Evolutionary conservation across 768 basidiomycete genomes (phyloP), one percentile per base, ranked within the genome.

Genomic region (Mycena filopes): DNA sequence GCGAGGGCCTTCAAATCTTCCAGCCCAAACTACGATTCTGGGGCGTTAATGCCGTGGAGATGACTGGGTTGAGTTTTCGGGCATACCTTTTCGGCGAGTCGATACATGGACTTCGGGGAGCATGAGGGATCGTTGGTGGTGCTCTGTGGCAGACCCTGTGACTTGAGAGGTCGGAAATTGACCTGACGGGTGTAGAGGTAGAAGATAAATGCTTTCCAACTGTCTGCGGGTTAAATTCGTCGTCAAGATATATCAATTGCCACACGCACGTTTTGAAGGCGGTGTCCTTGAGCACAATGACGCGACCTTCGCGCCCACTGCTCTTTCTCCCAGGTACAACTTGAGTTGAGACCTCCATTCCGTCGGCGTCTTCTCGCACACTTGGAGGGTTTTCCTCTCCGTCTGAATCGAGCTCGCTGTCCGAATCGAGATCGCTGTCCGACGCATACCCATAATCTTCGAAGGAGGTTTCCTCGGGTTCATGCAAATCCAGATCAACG

Each of bases 351-450:
- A n/a, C n/a, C n/a, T n/a, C n/a, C n/a, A n/a, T n/a, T n/a, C n/a
- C n/a, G n/a, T n/a, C n/a, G n/a, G n/a, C n/a, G n/a, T n/a, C n/a
- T n/a, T n/a, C n/a, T n/a, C n/a, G n/a, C n/a, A n/a, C n/a, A n/a
- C n/a, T n/a, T n/a, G n/a, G n/a, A n/a, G n/a, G n/a, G n/a, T 38
- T 25, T 12, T 2, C 26, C 18, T 53, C 21, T 18, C 15, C 33
- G 28, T 20, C 25, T 29, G 33, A 56, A 4, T 63, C 46, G 8
- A 45, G 58, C 4, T 67, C 63, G 1, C 26, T 23, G 3, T 61
- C 64, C 0, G 60, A 61, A 11, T 68, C 63, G 5, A 74, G 45
- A 41, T 74, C 73, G 47, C 72, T 74, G 40, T 74, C 73, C 4
- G 70, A 70, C 13, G 48, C 50, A 36, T 73, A 72, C 13, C 67